phyloP scores from a whole-genome alignment of 2,329 filamentous ascomycete genomes.

The Ceratocystis harringtonii region DNA sequence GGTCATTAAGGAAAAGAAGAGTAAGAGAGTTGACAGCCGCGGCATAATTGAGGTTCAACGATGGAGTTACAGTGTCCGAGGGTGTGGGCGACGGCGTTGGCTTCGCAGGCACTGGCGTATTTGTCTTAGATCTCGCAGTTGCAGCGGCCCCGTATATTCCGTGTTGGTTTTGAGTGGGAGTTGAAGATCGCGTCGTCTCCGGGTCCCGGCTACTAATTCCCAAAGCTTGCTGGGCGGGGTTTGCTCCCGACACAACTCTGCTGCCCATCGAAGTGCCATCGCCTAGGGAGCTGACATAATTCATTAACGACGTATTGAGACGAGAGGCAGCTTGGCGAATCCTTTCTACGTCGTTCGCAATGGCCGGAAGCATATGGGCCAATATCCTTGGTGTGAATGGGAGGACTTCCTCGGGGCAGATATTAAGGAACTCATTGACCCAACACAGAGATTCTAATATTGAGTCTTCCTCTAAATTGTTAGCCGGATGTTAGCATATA shows the following conservation, averaged over 20 bases:
- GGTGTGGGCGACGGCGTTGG: constrained; percentile 21
- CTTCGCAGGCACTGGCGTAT: constrained; percentile 8
- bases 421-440: constrained; percentile 94
- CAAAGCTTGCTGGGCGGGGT: neutral
- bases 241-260: neutral
- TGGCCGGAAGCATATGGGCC: constrained; percentile 79
- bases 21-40: constrained; percentile 89
- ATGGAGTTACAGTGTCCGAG: neutral
- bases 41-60: constrained; percentile 73
- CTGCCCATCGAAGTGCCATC: neutral
- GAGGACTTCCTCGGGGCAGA: constrained; percentile 90
- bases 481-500: constrained; percentile 17
- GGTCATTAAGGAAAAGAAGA: constrained; percentile 85
- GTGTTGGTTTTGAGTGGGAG: constrained; percentile 8
- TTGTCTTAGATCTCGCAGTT: neutral
- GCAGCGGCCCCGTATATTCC: neutral
- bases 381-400: constrained; percentile 87
- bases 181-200: constrained; percentile 8
- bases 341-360: constrained; percentile 80
- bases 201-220: neutral
- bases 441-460: constrained; percentile 80
- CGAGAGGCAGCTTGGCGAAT: constrained; percentile 77
- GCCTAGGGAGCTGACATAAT: constrained; percentile 73
- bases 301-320: constrained; percentile 82
- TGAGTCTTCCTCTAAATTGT: constrained; percentile 62